Percentiles rank a stretch among this genome's conserved stretches.
Evolutionary conservation across 495 filamentous ascomycete genomes (phyloP).

Genomic region (Filosporella fistucella): DNA sequence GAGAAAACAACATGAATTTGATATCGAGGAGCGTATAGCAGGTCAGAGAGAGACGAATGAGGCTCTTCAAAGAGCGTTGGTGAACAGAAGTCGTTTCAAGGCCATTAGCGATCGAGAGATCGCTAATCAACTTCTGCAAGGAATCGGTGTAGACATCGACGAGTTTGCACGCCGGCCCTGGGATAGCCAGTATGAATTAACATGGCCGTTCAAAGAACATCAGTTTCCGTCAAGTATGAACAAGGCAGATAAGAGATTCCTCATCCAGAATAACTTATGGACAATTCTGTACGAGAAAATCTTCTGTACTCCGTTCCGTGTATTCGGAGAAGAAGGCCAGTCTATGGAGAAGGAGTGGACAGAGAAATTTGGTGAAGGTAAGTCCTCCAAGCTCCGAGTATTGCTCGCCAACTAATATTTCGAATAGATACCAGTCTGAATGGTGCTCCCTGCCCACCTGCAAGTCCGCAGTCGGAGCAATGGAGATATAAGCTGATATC

Average conservation of each 20-base stretch:
- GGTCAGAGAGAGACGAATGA: background rate
- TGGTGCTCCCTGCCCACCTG: background rate
- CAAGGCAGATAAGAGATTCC: constrained; percentile 2
- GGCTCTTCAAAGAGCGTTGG: constrained; percentile 1
- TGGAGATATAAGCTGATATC: constrained; percentile 12
- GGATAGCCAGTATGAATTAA: background rate
- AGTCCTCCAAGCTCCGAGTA: background rate
- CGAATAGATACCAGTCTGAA: background rate
- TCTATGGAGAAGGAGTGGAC: constrained; percentile 3
- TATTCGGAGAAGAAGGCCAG: constrained; percentile 5
- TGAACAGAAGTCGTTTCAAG: constrained; percentile 7
- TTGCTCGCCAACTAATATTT: background rate
- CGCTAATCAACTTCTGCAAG: background rate
- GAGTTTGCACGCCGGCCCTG: constrained; percentile 1
- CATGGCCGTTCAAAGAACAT: constrained; percentile 4
- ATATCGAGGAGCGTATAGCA: background rate
- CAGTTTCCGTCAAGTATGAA: background rate
- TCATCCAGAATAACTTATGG: constrained; percentile 12
- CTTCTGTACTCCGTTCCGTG: constrained; percentile 10
- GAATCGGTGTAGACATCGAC: constrained; percentile 9
- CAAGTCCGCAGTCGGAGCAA: constrained; percentile 6
- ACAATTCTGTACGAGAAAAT: constrained; percentile 11
- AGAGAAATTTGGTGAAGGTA: constrained; percentile 8
- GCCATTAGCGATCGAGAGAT: constrained; percentile 12
- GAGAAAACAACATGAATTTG: background rate